These are phyloP conservation scores for Glycyrrhiza uralensis DNA, from an alignment of 306 rosid species.

Conservation along the genomic window DNA sequence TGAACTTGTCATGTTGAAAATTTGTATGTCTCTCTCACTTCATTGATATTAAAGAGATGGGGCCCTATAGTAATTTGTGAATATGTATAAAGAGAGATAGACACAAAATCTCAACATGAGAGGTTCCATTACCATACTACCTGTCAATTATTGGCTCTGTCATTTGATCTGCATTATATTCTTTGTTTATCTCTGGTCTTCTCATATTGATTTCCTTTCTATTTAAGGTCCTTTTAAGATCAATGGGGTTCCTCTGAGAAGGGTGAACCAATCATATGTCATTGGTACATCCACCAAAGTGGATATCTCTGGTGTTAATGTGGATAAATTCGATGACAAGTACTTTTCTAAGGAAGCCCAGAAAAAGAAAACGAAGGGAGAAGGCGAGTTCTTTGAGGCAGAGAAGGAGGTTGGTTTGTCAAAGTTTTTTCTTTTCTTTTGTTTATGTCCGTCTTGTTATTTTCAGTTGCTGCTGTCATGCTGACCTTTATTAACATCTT, in stretches of 20 bases:
- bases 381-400: constrained; percentile 53
- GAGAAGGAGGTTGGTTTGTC: constrained; percentile 47
- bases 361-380: constrained; percentile 52
- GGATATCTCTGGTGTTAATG: constrained; percentile 41
- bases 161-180: neutral
- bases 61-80: neutral
- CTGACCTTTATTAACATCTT: neutral
- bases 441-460: neutral
- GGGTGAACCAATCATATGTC: constrained; percentile 56
- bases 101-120: neutral
- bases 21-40: neutral
- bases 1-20: neutral
- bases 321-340: constrained; percentile 52
- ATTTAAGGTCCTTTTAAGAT: constrained; percentile 57
- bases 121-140: neutral
- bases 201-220: neutral
- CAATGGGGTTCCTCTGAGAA: constrained; percentile 66
- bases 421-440: neutral
- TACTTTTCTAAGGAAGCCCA: constrained; percentile 44
- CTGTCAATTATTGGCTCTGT: neutral
- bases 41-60: neutral
- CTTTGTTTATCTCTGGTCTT: neutral
- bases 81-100: neutral
- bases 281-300: constrained; percentile 59
- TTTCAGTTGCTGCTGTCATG: neutral